phyloP scores from a whole-genome alignment of 305 asterid species.

The Striga hermonthica region DNA sequence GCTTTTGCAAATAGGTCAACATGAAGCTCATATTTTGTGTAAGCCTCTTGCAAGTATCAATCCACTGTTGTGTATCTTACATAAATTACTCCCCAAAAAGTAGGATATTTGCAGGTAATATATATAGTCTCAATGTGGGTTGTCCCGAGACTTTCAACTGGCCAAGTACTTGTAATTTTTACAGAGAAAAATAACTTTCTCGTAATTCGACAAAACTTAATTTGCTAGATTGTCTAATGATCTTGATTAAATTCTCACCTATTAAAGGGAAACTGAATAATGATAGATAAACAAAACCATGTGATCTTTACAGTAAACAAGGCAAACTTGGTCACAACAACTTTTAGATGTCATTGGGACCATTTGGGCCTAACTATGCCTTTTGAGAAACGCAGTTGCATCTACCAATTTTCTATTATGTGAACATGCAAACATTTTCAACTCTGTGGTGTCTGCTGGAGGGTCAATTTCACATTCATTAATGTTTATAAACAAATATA shows the following conservation, averaged over 20 bases:
- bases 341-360: no score
- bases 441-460: background rate
- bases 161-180: background rate
- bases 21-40: background rate
- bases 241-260: no score
- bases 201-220: background rate
- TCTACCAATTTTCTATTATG: slow-evolving; percentile 21
- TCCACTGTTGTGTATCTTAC: background rate
- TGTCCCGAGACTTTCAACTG: background rate
- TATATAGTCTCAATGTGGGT: background rate
- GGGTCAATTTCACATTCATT: slow-evolving; percentile 25
- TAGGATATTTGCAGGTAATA: background rate
- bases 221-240: background rate
- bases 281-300: no score
- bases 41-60: background rate
- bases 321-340: no score
- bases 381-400: background rate
- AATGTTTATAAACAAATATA: background rate
- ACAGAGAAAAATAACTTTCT: background rate
- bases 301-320: no score
- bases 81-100: background rate
- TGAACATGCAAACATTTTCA: slow-evolving; percentile 28
- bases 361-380: no score
- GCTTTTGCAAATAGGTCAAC: background rate
- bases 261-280: no score